Evolutionary conservation across 441 rosid genomes (phyloP).

Genomic region (Raphanus hybrid): DNA sequence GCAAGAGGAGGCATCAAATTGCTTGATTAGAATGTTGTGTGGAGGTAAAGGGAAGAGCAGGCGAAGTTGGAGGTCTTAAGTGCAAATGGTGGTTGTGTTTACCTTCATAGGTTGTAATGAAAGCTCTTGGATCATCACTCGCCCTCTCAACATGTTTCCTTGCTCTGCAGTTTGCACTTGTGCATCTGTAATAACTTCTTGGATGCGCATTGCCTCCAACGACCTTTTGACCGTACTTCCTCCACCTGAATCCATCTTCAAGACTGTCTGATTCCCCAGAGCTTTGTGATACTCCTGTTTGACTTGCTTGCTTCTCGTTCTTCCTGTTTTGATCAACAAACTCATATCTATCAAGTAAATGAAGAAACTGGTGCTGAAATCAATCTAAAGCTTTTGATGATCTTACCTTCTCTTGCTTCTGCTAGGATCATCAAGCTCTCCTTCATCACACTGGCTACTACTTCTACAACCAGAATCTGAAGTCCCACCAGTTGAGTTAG

Average conservation of each 20-base stretch:
- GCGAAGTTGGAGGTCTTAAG: conserved; percentile 38
- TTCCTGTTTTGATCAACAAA: conserved; percentile 46
- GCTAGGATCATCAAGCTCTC: conserved; percentile 58
- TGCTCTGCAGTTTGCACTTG: conserved; percentile 75
- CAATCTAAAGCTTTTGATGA: neutral
- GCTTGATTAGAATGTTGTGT: conserved; percentile 24
- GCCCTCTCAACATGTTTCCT: conserved; percentile 93
- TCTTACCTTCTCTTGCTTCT: conserved; percentile 75
- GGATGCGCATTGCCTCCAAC: conserved; percentile 95
- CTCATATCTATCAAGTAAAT: neutral
- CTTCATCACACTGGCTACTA: conserved; percentile 68
- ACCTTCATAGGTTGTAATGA: conserved; percentile 92
- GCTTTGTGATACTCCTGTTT: conserved; percentile 49
- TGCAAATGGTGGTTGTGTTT: conserved; percentile 94
- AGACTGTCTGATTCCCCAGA: conserved; percentile 54
- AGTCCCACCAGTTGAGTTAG: conserved; percentile 48
- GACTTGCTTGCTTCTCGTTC: conserved; percentile 62
- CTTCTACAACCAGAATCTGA: conserved; percentile 70
- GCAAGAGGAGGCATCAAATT: neutral
- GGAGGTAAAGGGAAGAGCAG: conserved; percentile 32
- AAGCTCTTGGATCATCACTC: conserved; percentile 82
- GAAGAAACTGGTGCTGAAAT: neutral
- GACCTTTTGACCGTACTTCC: conserved; percentile 97
- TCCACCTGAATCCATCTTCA: conserved; percentile 97
- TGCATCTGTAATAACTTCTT: conserved; percentile 94